A percentile compares a stretch with the other conserved stretches of the same genome.
Conservation (phyloP, 2,329 filamentous ascomycete species). For the Hypoxylon rubiginosum region DNA sequence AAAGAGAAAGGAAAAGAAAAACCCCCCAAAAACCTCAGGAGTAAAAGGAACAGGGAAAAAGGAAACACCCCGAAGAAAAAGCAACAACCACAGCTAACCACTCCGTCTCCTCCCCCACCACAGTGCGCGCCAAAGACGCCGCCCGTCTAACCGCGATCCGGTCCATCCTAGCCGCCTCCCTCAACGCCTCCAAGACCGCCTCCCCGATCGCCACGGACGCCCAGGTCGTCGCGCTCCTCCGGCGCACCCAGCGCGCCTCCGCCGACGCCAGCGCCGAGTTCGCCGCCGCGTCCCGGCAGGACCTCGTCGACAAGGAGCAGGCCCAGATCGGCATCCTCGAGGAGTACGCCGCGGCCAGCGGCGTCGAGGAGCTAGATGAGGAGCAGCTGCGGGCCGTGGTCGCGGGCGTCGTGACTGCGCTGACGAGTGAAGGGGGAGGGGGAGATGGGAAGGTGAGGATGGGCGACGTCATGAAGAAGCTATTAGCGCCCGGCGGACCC, state of each 20-base stretch:
- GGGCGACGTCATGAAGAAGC: constrained; percentile 74
- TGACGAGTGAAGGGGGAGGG: constrained; percentile 60
- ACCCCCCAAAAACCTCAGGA: too few relatives aligned
- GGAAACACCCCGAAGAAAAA: too few relatives aligned
- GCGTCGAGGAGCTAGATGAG: constrained; percentile 69
- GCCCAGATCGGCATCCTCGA: constrained; percentile 74
- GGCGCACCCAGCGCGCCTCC: constrained; percentile 70
- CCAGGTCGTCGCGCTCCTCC: constrained; percentile 76
- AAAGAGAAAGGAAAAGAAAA: background rate
- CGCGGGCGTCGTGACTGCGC: constrained; percentile 63
- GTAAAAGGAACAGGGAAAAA: too few relatives aligned
- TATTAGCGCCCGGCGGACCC: constrained; percentile 64
- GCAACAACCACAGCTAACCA: constrained; percentile 2
- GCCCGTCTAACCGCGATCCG: constrained; percentile 77
- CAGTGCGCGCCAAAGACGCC: constrained; percentile 72
- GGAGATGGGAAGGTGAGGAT: constrained; percentile 61
- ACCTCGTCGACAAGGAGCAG: constrained; percentile 79
- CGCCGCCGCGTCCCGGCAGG: constrained; percentile 71
- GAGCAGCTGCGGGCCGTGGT: constrained; percentile 71
- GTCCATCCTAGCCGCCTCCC: constrained; percentile 75
- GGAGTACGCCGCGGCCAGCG: constrained; percentile 72
- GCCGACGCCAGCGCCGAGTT: constrained; percentile 75
- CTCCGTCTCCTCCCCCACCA: background rate
- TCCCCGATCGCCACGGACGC: constrained; percentile 78
- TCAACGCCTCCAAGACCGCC: constrained; percentile 81